These are phyloP conservation scores for Scedosporium minutisporum DNA, from an alignment of 2,329 filamentous ascomycete species.

Conservation along the genomic window DNA sequence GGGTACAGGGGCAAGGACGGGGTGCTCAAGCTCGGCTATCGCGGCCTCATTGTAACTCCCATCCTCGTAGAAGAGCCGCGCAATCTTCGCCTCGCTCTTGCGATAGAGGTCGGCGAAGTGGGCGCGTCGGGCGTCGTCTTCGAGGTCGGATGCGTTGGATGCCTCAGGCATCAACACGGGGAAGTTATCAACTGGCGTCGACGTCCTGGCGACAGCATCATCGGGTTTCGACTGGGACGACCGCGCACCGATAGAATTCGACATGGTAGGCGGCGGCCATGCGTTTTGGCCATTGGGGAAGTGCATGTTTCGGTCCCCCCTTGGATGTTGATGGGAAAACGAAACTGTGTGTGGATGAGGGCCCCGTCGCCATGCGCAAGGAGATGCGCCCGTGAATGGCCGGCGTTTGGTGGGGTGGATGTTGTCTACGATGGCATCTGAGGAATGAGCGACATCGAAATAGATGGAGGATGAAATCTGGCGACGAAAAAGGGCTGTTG, in stretches of 20 bases:
- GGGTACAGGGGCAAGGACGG: constrained; percentile 19
- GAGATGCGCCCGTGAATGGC: constrained; percentile 41
- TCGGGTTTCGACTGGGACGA: constrained; percentile 47
- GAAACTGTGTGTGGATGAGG: constrained; percentile 25
- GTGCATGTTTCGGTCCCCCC: constrained; percentile 47
- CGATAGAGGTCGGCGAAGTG: constrained; percentile 71
- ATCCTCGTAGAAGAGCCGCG: constrained; percentile 58
- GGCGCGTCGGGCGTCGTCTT: constrained; percentile 63
- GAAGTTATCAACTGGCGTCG: constrained; percentile 40
- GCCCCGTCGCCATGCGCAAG: constrained; percentile 46
- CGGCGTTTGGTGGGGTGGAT: constrained; percentile 33
- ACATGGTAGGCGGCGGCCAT: constrained; percentile 52
- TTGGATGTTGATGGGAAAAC: constrained; percentile 31
- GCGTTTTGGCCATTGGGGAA: constrained; percentile 54
- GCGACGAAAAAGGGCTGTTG: constrained; percentile 3
- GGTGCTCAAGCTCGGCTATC: constrained; percentile 43
- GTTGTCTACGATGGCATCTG: constrained; percentile 39
- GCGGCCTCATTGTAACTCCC: constrained; percentile 41
- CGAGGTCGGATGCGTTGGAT: constrained; percentile 50
- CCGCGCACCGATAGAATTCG: constrained; percentile 35
- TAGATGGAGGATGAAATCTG: constrained; percentile 31
- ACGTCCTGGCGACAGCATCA: constrained; percentile 44
- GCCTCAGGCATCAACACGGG: constrained; percentile 50
- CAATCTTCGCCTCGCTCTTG: constrained; percentile 67
- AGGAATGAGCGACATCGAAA: constrained; percentile 39